Base-by-base conservation (phyloP, 2,329 filamentous ascomycete species). In the Exserohilum rostratum region DNA sequence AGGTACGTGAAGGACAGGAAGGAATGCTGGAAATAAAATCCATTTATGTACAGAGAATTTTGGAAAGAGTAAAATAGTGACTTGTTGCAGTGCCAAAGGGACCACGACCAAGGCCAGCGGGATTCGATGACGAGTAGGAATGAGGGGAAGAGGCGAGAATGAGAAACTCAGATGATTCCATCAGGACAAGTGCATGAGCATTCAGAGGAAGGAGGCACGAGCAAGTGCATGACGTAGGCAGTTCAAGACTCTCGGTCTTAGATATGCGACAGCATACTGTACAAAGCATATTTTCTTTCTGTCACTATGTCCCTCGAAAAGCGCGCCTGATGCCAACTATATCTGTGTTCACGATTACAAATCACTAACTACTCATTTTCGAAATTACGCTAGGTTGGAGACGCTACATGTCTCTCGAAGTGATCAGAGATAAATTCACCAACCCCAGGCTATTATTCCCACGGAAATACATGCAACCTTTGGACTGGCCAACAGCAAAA, bases 1-100 rank as follows among this genome's bases (percentile, higher is more conserved):
- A 57, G 85, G 93, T 98, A 85, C 76, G 91, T 85, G 31, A 20
- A n/a, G n/a, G 17, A 3, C 9, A 6, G 12, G 27, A 15, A 13
- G 6, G 13, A 13, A 12, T 18, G 10, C 4, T 11, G 30, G n/a
- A 38, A 13, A 12, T 13, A 3, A 5, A 11, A 13, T 6, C 37
- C 13, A 13, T 15, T 35, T 35, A 3, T 17, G n/a, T 3, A 18
- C 10, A 11, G 10, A n/a, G 27, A 11, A n/a, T 29, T 25, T 20
- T 34, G 2, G 10, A 30, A 1, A 44, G 30, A 12, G 25, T 5
- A 11, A 7, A 20, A 15, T 39, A 15, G 57, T 64, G 44, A 66
- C 53, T 31, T 30, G 17, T 9, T 27, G 27, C 35, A 81, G 79
- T 81, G 64, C 79, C 79, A 17, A 78, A 76, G 64, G 79, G 79